Conservation (phyloP, 768 basidiomycete genomes). For the Dentipellis sp. region DNA sequence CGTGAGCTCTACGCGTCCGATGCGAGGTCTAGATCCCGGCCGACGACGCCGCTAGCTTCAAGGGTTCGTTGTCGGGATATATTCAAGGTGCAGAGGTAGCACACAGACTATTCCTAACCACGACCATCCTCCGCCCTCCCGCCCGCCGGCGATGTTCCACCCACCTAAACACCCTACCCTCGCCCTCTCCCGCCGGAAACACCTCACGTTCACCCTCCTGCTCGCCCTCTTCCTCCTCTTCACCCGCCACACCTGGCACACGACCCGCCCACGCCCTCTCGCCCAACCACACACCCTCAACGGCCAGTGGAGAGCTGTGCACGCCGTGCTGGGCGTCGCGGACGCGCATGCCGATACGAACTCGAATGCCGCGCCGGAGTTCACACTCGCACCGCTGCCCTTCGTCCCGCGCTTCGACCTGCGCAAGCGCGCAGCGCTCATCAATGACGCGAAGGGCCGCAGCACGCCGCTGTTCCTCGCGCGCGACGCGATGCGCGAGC, state of each 20-base stretch:
- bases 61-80: not conserved
- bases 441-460: not conserved
- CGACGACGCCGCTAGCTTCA: not conserved
- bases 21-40: not conserved
- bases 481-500: not conserved
- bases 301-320: not conserved
- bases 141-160: not conserved
- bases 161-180: not conserved
- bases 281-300: not conserved
- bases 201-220: not conserved
- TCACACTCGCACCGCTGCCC: not conserved
- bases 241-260: not conserved
- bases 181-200: not conserved
- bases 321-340: not conserved
- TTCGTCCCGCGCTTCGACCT: not conserved
- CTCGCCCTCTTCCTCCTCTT: not conserved
- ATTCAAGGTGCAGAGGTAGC: no score
- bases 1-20: not conserved
- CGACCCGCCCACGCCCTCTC: not conserved
- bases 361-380: not conserved
- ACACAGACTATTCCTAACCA: no score
- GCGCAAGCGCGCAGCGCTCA: not conserved
- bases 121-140: not conserved
- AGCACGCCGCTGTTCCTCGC: not conserved
- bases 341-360: not conserved